phyloP scores from a whole-genome alignment of 331 rosid species.

The Prunus yedoensis region DNA sequence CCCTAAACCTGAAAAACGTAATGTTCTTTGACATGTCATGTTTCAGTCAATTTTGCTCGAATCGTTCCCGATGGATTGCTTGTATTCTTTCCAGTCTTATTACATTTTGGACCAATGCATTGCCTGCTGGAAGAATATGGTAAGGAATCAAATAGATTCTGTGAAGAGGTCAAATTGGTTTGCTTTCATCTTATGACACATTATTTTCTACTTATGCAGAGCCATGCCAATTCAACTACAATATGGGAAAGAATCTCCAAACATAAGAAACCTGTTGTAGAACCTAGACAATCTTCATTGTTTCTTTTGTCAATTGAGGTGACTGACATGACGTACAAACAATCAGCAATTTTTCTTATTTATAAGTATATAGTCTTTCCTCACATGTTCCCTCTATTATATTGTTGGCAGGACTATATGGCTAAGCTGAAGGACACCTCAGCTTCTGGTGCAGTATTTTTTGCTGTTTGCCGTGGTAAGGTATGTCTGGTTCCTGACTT shows the following conservation, averaged over 20 bases:
- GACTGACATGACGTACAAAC: constrained; percentile 21
- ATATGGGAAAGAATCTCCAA: constrained; percentile 95
- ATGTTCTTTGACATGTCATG: constrained; percentile 27
- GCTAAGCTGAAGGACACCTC: constrained; percentile 80
- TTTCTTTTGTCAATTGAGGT: constrained; percentile 85
- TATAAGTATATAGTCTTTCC: constrained; percentile 16
- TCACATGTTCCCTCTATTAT: constrained; percentile 25
- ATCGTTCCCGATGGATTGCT: constrained; percentile 96
- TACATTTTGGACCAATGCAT: constrained; percentile 88
- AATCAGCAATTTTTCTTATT: constrained; percentile 16
- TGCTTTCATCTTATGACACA: constrained; percentile 25
- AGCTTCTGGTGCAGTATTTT: constrained; percentile 85
- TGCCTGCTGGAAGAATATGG: constrained; percentile 77
- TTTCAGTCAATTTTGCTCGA: constrained; percentile 92
- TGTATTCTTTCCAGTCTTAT: constrained; percentile 93
- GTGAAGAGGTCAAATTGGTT: constrained; percentile 25
- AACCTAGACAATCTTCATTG: constrained; percentile 82
- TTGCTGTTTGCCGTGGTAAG: constrained; percentile 98
- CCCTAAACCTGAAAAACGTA: not conserved
- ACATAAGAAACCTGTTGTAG: constrained; percentile 93
- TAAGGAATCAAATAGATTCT: constrained; percentile 29
- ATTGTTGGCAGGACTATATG: constrained; percentile 73
- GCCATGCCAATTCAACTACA: constrained; percentile 61
- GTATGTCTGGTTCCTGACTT: constrained; percentile 44
- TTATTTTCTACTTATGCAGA: constrained; percentile 46